These are phyloP conservation scores for Pythium folliculosum DNA, from an alignment of 352 stramenopile genomes.

Conservation along the genomic window DNA sequence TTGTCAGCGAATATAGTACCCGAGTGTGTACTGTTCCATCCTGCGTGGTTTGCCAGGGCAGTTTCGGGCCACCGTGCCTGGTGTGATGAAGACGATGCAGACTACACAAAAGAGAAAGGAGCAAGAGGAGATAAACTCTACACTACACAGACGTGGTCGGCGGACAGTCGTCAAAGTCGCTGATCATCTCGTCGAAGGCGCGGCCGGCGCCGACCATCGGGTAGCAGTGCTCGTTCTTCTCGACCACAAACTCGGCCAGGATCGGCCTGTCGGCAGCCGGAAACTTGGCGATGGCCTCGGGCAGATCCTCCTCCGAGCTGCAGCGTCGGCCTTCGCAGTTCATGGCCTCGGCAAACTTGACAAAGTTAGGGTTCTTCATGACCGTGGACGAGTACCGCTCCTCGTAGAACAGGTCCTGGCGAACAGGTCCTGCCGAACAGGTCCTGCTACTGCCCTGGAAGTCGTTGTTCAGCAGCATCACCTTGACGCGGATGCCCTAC, in stretches of 20 bases:
- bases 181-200: constrained; percentile 95
- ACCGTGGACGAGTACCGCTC: constrained; percentile 90
- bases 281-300: constrained; percentile 92
- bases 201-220: constrained; percentile 93
- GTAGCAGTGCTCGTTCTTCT: constrained; percentile 95
- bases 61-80: too few species aligned
- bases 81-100: too few species aligned
- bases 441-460: constrained; percentile 97
- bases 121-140: too few species aligned
- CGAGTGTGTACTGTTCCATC: too few species aligned
- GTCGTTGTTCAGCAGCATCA: constrained; percentile 96
- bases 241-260: constrained; percentile 93
- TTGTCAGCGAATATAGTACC: too few species aligned
- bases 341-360: constrained; percentile 93
- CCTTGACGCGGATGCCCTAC: constrained; percentile 94
- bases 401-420: constrained; percentile 97
- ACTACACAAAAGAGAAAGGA: too few species aligned
- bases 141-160: constrained; percentile 92
- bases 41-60: too few species aligned
- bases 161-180: constrained; percentile 93
- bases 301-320: constrained; percentile 86
- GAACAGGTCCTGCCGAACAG: too few species aligned
- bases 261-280: constrained; percentile 93
- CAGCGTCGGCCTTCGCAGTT: constrained; percentile 92
- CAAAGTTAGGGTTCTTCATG: constrained; percentile 95